These are phyloP conservation scores for Acanthamoeba healyi DNA, from an alignment of 208 protist genomes.

Conservation along the genomic window DNA sequence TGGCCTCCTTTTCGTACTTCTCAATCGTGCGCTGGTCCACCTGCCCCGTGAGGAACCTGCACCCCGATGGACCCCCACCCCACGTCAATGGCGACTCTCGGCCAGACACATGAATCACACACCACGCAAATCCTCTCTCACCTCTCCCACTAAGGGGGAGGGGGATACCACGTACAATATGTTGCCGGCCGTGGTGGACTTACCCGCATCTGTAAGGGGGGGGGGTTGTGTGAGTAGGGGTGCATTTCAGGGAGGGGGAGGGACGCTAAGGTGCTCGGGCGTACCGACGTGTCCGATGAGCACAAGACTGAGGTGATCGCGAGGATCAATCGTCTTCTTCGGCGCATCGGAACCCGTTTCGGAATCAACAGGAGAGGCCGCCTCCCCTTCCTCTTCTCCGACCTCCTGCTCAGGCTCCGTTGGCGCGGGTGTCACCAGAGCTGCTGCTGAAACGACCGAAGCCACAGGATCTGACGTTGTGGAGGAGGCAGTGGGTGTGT, in stretches of 20 bases:
- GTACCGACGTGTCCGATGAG: conserved; percentile 98
- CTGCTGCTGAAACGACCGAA: not conserved
- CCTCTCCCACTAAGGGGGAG: not conserved
- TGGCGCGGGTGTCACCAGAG: not conserved
- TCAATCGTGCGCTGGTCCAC: conserved; percentile 99
- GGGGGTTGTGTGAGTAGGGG: not conserved
- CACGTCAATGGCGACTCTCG: not conserved
- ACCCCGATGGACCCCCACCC: too few species aligned
- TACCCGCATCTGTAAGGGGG: conserved; percentile 95
- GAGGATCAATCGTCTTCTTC: conserved; percentile 42
- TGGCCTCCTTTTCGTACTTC: conserved; percentile 98
- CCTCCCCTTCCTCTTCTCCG: conserved; percentile 59
- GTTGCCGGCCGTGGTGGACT: conserved; percentile 98
- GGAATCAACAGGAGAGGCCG: not conserved
- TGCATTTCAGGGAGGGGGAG: not conserved
- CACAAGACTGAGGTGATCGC: conserved; percentile 98
- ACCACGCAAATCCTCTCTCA: not conserved
- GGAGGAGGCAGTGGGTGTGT: not conserved
- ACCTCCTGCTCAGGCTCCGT: conserved; percentile 59
- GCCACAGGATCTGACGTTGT: not conserved
- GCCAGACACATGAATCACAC: not conserved
- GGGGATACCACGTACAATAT: conserved; percentile 89
- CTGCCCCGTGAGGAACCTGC: conserved; percentile 93
- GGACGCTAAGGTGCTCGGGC: not conserved
- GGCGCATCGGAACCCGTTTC: not conserved